Evolutionary conservation across 2,329 filamentous ascomycete species (phyloP), one percentile per base, ranked within the genome.

Genomic region (Claviceps fusiformis): DNA sequence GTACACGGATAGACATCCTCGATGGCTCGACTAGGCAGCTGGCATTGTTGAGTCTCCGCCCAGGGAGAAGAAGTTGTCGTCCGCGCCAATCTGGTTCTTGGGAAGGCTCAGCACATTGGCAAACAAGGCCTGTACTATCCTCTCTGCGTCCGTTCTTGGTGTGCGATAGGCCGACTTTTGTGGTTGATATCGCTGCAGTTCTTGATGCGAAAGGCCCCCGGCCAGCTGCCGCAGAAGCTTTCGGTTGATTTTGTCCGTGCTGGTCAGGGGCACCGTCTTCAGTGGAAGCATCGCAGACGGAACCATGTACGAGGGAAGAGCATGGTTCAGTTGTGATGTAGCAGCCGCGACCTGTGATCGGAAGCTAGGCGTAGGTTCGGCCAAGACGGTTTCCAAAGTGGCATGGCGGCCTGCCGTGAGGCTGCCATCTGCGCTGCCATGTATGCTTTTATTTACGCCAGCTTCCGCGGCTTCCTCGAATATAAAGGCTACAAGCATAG

Each of bases 221-320:
- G 37, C 47, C 8, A 55, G 39, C 31, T 46, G 15, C 2, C 48
- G 47, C 39, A 55, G 27, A 27, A 35, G 37, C 29, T 15, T 35
- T 3, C 53, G 53, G 29, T 55, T 35, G 11, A 39, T 35, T 24
- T 55, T 55, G 48, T 39, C 53, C 6, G 39, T 50, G n/a, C 24
- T 15, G 0, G 53, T 55, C 39, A 50, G 24, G 6, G 53, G 53
- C 33, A 55, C 11, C 13, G 13, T 35, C 1, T 24, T 10, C 46
- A 55, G 13, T 11, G 53, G 47, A 3, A 55, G 29, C 6, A 45
- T 11, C 3, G 29, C 31, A 4, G 37, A 35, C 8, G 53, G 53
- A 2, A 55, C n/a, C 53, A 55, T 55, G 31, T 55, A 55, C n/a
- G 53, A 45, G 15, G 53, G 53, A 10, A 55, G 53, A 6, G 19